Base-by-base conservation (phyloP, 306 rosid genomes). In the Vigna hirtella region DNA sequence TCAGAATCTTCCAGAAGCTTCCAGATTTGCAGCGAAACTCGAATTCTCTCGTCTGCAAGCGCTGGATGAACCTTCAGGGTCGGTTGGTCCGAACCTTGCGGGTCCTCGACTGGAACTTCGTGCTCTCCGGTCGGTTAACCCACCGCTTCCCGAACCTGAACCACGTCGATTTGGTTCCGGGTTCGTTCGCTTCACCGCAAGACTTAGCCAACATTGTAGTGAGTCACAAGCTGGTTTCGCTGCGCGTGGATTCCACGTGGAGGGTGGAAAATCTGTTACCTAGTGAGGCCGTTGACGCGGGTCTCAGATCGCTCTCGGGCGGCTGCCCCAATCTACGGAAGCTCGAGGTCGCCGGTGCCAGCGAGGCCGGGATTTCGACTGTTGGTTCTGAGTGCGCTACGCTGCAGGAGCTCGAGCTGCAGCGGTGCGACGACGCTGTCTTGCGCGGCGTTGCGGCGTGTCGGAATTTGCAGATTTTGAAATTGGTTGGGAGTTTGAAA, bases 401-500 rank as follows among this genome's bases (percentile, higher is more conserved):
- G 7, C 28, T 79, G 67, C 70, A 62, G 66, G 83, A 79, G 32
- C 38, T 79, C 2, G 83, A 72, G 67, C 5, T 79, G 5, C 83
- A 79, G 38, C 42, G 26, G 4, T 79, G 83, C 24, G 51, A 79
- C 7, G 83, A 79, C 10, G 73, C 75, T n/a, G 78, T 79, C 18
- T 52, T 79, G 47, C 68, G 78, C 0, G 83, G 79, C 0, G 79
- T 72, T 0, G 67, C 74, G 2, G 79, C 17, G 10, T 79, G 73
- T 26, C 11, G 2, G 88, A 88, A 93, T 78, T 55, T 93, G 81
- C 98, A 93, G 73, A 86, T 91, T 9, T 30, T 91, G 88, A 90
- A 82, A 50, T n/a, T 93, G 49, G 83, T 93, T 47, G 92, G 93
- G 5, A 69, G 70, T 75, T 87, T 90, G 2, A 85, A 79, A 10